Base-by-base conservation (phyloP, 2,329 filamentous ascomycete species). In the Westerdykella aurantiaca region DNA sequence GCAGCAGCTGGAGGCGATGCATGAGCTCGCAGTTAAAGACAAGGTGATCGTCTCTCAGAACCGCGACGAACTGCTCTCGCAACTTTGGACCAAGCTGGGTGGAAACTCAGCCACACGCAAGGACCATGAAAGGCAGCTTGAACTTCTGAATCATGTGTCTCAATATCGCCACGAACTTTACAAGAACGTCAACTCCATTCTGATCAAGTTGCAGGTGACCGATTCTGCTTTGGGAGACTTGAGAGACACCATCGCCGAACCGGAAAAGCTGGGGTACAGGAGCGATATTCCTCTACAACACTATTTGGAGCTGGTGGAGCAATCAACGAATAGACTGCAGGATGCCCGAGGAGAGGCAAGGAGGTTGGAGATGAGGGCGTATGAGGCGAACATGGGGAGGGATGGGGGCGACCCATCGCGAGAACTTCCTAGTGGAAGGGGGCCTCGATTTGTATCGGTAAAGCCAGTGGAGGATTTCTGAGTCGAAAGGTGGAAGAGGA, bases 191-290 rank as follows among this genome's bases (percentile, higher is more conserved):
- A 77, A 71, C 13, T 75, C 75, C 2, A 81, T 88, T 0, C 71
- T 93, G 13, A 69, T 88, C 34, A 86, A 88, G 56, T 73, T 93
- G 31, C 79, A 87, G 63, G 79, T 79, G 43, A 91, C 93, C 48
- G 78, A 82, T 53, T 77, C 80, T 2, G 81, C 81, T 37, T 69
- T 94, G 11, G 81, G 83, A 51, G 84, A 88, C 55, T 64, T 94
- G 52, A 72, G 85, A 17, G 84, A 88, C 47, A 72, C 83, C 5
- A 83, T 90, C 9, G 81, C 79, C 0, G 76, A 78, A 44, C 85
- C 86, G 0, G 82, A 81, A 50, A 63, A 84, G 9, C 56, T 82
- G 10, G 75, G 75, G 1, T 75, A 72, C 21, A 69, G 70, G 6
- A 64, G 68, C 3, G 69, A 73, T 22, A 72, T 88, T 9, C 85